Base-by-base conservation (phyloP, 768 basidiomycete species). In the Pisolithus microcarpus region DNA sequence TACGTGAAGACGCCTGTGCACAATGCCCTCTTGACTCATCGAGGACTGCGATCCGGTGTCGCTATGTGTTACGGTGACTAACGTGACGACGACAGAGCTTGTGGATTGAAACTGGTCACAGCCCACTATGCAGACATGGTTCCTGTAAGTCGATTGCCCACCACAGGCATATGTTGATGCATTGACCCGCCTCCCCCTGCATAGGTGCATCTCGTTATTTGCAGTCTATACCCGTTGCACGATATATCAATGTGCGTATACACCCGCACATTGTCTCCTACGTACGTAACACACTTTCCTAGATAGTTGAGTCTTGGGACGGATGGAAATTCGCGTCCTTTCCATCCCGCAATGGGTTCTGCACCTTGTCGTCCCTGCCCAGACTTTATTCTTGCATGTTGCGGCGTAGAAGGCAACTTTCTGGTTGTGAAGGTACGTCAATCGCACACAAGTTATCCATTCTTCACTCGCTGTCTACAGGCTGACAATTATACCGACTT, bases 371-470 rank as follows among this genome's bases (percentile, higher is more conserved):
- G 36, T 21, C 4, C 28, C 31, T 5, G 4, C 28, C 26, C 58
- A 91, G 89, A 93, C 65, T 66, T 90, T 54, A 74, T 91, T 52
- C 72, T 93, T 30, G 89, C 85, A 21, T 78, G 75, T 26, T 87
- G 81, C 64, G 91, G 92, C 61, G 90, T 92, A 36, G 91, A 92
- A 64, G 90, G 84, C 34, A 93, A 93, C 64, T 93, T 89, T 61
- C 69, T 91, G 53, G 91, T 87, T 38, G 81, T 92, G 49, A 88
- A 87, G 65, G 83, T 80, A 52, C 37, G 63, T 18, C 30, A 9
- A 43, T 30, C 30, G 1, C 31, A 34, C 10, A 10, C 31, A 34
- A 34, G 37, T 37, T 18, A 6, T 15, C 26, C 13, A 16, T 31
- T 19, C 31, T 46, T 44, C 37, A 4, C 21, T 9, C 7, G 3